phyloP scores from a whole-genome alignment of 2,329 filamentous ascomycete genomes.

The Colletotrichum abscissum region DNA sequence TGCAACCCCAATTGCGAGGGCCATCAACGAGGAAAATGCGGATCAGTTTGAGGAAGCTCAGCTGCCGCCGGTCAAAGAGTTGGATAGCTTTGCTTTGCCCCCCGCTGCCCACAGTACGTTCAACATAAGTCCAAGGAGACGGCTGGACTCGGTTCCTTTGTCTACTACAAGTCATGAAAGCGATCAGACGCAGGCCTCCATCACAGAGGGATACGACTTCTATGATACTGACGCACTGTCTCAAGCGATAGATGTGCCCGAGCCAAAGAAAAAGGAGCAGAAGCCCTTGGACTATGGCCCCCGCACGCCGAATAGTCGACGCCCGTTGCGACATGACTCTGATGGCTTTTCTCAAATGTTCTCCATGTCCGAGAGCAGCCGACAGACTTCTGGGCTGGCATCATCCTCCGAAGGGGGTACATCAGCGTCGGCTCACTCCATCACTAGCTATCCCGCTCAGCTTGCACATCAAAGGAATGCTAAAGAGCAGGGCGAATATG shows the following conservation, averaged over 20 bases:
- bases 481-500: constrained; percentile 50
- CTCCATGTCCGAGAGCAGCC: constrained; percentile 64
- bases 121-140: constrained; percentile 51
- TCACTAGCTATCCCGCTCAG: constrained; percentile 28
- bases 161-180: constrained; percentile 64
- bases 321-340: constrained; percentile 62
- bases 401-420: constrained; percentile 47
- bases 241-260: constrained; percentile 64
- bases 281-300: constrained; percentile 49
- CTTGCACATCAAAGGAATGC: constrained; percentile 38
- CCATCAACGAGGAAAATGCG: constrained; percentile 53
- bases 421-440: constrained; percentile 6
- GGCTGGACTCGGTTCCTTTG: constrained; percentile 62
- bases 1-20: constrained; percentile 68
- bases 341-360: constrained; percentile 69
- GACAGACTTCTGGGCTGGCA: constrained; percentile 50
- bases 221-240: constrained; percentile 68
- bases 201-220: constrained; percentile 73
- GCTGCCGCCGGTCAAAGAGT: constrained; percentile 61
- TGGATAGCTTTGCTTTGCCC: constrained; percentile 62
- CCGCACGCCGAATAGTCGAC: constrained; percentile 44
- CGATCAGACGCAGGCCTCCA: constrained; percentile 58
- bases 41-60: constrained; percentile 46
- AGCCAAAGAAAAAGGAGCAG: constrained; percentile 49
- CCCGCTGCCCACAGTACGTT: constrained; percentile 55